Percentiles rank a stretch among this genome's conserved stretches.
These are phyloP conservation scores for Saccharomycopsis oosterbeekiorum DNA, from an alignment of 805 yeast genomes.

Conservation along the genomic window DNA sequence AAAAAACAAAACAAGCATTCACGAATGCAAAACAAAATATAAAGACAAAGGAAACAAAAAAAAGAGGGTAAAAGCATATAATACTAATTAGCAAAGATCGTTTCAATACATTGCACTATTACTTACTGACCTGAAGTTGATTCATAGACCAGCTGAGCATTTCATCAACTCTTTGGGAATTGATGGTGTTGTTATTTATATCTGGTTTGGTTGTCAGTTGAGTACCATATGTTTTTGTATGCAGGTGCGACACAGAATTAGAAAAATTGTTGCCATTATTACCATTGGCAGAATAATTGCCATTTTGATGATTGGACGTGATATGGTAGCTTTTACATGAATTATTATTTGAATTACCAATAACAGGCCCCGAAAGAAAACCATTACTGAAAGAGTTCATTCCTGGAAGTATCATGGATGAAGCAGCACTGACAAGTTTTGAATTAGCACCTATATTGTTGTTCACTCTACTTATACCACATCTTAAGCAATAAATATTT, in stretches of 20 bases:
- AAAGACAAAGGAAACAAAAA: not conserved
- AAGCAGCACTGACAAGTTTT: slow-evolving; percentile 8
- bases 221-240: not conserved
- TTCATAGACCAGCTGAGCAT: slow-evolving; percentile 9
- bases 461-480: slow-evolving; percentile 61
- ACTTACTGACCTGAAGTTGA: slow-evolving; percentile 9
- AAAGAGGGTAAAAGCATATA: not conserved
- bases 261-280: slow-evolving; percentile 6
- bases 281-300: slow-evolving; percentile 3
- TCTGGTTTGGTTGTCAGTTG: not conserved
- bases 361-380: not conserved
- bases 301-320: slow-evolving; percentile 4
- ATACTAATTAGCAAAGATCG: not conserved
- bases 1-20: not conserved
- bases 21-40: not conserved
- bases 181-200: not conserved
- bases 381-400: slow-evolving; percentile 7
- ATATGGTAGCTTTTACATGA: not conserved
- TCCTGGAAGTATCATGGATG: slow-evolving; percentile 10
- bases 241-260: not conserved
- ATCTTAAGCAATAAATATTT: slow-evolving; percentile 75
- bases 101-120: not conserved
- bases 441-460: slow-evolving; percentile 6
- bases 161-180: not conserved
- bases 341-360: not conserved